Base-by-base conservation (phyloP, 2,329 filamentous ascomycete genomes). In the Cladophialophora immunda region DNA sequence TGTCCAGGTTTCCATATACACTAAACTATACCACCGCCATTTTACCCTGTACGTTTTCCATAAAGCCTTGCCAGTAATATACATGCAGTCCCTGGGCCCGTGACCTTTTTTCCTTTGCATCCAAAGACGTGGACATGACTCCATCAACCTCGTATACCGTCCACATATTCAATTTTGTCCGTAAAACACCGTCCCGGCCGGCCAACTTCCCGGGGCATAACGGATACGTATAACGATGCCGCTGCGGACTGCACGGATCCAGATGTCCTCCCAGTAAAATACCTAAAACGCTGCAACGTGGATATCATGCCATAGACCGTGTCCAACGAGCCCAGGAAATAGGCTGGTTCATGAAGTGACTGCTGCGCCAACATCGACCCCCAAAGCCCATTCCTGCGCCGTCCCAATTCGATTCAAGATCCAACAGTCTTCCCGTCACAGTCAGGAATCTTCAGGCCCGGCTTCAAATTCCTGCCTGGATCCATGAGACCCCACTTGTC, bases 401-500 rank as follows among this genome's bases (percentile, higher is more conserved):
- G 25, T 36, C 45, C 45, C 22, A 53, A 29, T 67, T 22, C 3
- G 45, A 11, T n/a, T 50, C 54, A 66, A 36, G 64, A 65, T 13
- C 59, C 60, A 47, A 90, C 83, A 8, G 88, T 91, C 81, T 90
- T 88, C 30, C 93, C 93, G 27, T 85, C 90, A 76, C 94, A 98
- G 77, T 94, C 89, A 0, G 94, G 94, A 73, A 98, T 97, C 76
- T 87, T 89, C 74, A 98, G 80, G 1, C 94, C 94, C 0, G 85
- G 75, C 81, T 98, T 98, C 72, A 98, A 81, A 38, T 94, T 92
- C 65, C 94, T 88, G 74, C 93, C 85, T 3, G 92, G 86, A 73
- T 96, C 92, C 88, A 98, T 89, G 15, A 98, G 81, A 9, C 95
- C 94, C 94, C 94, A 97, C 77, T 97, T 91, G 77, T 97, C 92